A percentile compares a stretch with the other conserved stretches of the same genome.
Conservation (phyloP, 2,329 filamentous ascomycete species). For the Arthrobotrys megalospora region DNA sequence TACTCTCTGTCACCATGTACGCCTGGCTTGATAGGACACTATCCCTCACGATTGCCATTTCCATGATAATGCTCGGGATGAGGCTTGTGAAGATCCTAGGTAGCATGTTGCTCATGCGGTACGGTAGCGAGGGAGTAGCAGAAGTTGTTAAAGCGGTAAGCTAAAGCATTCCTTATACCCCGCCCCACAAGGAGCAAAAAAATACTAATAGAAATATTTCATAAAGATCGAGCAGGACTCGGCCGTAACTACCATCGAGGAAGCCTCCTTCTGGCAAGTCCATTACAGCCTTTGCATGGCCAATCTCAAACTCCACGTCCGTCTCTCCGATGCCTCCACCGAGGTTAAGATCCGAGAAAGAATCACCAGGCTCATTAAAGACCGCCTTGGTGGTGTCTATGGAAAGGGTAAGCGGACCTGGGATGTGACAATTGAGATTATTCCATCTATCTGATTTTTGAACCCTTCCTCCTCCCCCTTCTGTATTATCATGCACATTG, state of each 20-base stretch:
- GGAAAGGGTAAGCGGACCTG: slow-evolving; percentile 84
- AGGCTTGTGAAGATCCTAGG: slow-evolving; percentile 88
- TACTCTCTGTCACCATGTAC: slow-evolving; percentile 85
- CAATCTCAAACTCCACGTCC: slow-evolving; percentile 84
- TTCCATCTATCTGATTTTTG: slow-evolving; percentile 63
- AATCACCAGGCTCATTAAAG: slow-evolving; percentile 83
- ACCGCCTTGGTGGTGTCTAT: slow-evolving; percentile 88
- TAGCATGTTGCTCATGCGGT: slow-evolving; percentile 96
- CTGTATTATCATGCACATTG: neutral
- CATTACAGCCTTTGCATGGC: slow-evolving; percentile 98
- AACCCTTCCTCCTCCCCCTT: neutral
- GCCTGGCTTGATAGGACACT: slow-evolving; percentile 86
- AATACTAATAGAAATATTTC: neutral
- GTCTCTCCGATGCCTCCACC: slow-evolving; percentile 78
- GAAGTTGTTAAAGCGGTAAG: slow-evolving; percentile 62
- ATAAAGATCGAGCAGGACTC: slow-evolving; percentile 83
- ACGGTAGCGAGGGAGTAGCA: slow-evolving; percentile 70
- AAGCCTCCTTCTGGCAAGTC: slow-evolving; percentile 98
- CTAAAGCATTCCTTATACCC: neutral
- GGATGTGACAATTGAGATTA: slow-evolving; percentile 92
- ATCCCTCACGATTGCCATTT: slow-evolving; percentile 83
- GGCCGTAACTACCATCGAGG: slow-evolving; percentile 82
- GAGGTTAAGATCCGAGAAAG: slow-evolving; percentile 81
- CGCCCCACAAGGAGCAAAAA: neutral
- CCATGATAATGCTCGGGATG: slow-evolving; percentile 89